Percentiles rank a stretch among this genome's conserved stretches.
Evolutionary conservation across 768 basidiomycete species (phyloP).

Genomic region (Lactarius akahatsu): DNA sequence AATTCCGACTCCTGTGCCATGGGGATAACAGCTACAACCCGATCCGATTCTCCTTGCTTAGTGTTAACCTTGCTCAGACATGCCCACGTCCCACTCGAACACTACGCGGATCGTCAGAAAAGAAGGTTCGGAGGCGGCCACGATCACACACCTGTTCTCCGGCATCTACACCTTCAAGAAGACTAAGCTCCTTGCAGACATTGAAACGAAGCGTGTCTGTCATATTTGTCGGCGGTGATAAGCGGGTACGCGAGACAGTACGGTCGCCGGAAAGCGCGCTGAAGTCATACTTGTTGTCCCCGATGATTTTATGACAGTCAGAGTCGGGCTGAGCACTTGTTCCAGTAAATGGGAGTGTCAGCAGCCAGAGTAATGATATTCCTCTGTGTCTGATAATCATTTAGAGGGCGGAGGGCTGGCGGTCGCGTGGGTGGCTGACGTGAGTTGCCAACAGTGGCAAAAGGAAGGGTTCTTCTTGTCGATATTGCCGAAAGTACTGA

Average conservation of each 20-base stretch:
- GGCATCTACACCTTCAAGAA: conserved; percentile 45
- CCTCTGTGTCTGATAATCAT: conserved; percentile 15
- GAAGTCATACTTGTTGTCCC: conserved; percentile 58
- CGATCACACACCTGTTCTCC: conserved; percentile 63
- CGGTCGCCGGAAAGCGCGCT: conserved; percentile 53
- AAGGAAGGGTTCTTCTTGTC: not conserved
- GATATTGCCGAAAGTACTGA: not conserved
- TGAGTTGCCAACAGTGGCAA: conserved; percentile 13
- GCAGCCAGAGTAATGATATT: conserved; percentile 23
- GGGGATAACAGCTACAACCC: conserved; percentile 75
- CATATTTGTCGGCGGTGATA: conserved; percentile 63
- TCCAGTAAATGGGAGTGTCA: conserved; percentile 10
- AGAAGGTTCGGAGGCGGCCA: not conserved
- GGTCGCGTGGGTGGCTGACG: conserved; percentile 7
- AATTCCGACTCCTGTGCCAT: conserved; percentile 47
- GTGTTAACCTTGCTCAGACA: conserved; percentile 70
- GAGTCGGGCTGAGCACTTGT: conserved; percentile 25
- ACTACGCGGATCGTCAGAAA: conserved; percentile 44
- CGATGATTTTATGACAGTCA: conserved; percentile 50
- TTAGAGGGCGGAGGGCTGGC: conserved; percentile 13
- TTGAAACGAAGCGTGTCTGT: conserved; percentile 63
- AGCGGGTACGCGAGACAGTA: conserved; percentile 48
- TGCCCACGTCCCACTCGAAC: conserved; percentile 63
- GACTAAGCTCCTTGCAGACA: conserved; percentile 60
- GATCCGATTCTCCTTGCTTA: conserved; percentile 53